Evolutionary conservation across 169 alveolate species (phyloP).

Genomic region (Eimeria necatrix): DNA sequence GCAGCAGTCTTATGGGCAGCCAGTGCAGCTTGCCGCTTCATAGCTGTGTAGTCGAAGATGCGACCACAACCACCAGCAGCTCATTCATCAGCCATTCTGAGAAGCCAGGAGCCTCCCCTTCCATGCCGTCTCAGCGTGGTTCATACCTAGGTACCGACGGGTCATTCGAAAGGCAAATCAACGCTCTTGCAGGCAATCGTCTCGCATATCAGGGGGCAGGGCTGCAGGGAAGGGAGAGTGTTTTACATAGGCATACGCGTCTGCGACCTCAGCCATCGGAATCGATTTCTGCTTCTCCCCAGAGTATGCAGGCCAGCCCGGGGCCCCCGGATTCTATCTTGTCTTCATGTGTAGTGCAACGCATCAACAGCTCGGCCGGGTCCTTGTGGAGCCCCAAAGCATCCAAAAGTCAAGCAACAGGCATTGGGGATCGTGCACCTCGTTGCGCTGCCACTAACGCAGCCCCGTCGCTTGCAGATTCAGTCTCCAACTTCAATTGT

Average conservation of each 20-base stretch:
- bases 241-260: neutral
- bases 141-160: neutral
- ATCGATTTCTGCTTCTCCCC: neutral
- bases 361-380: conserved; percentile 68
- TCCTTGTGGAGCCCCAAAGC: conserved; percentile 78
- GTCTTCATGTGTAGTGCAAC: conserved; percentile 38
- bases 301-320: neutral
- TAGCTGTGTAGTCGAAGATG: conserved; percentile 35
- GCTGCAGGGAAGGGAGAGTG: neutral
- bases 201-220: neutral
- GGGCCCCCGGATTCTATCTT: conserved; percentile 38
- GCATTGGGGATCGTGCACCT: conserved; percentile 6
- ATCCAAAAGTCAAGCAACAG: conserved; percentile 32
- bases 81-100: conserved; percentile 61
- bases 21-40: conserved; percentile 36
- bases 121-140: conserved; percentile 47
- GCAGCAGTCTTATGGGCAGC: conserved; percentile 67
- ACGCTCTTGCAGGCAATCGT: conserved; percentile 38
- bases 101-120: conserved; percentile 30
- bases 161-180: conserved; percentile 35
- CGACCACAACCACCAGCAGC: conserved; percentile 63
- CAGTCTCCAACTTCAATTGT: neutral
- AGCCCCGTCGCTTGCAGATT: conserved; percentile 15
- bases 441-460: neutral
- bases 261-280: conserved; percentile 28